phyloP scores from a whole-genome alignment of 805 yeast genomes.

The Candida xyloterini region DNA sequence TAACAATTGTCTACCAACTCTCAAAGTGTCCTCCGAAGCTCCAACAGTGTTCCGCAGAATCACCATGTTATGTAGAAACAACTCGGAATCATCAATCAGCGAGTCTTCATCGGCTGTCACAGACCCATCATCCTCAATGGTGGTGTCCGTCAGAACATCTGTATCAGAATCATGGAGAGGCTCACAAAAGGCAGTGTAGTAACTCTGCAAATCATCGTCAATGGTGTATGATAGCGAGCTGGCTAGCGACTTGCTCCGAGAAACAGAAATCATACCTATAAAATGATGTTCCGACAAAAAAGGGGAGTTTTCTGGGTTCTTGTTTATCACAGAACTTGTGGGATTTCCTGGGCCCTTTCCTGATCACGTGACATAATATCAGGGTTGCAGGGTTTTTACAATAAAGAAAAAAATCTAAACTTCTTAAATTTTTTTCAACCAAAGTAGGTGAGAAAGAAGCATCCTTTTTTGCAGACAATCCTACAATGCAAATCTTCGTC shows the following conservation, averaged over 20 bases:
- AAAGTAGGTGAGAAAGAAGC: constrained; percentile 38
- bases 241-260: background rate
- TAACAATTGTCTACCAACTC: constrained; percentile 1
- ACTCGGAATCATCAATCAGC: constrained; percentile 9
- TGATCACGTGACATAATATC: constrained; percentile 12
- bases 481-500: constrained; percentile 67
- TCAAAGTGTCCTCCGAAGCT: constrained; percentile 3
- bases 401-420: constrained; percentile 3
- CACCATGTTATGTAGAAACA: constrained; percentile 8
- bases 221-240: background rate
- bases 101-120: constrained; percentile 10
- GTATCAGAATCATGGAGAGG: background rate
- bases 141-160: constrained; percentile 8
- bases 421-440: constrained; percentile 3
- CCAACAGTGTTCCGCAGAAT: constrained; percentile 5
- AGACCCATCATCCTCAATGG: constrained; percentile 6
- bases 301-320: constrained; percentile 1
- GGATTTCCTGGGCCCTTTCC: too few species aligned
- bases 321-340: background rate
- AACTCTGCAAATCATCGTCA: constrained; percentile 10
- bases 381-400: constrained; percentile 5
- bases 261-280: constrained; percentile 1
- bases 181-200: constrained; percentile 8
- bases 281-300: background rate
- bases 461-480: constrained; percentile 35